Evolutionary conservation across 768 basidiomycete genomes (phyloP).

Genomic region (Chiua virens): DNA sequence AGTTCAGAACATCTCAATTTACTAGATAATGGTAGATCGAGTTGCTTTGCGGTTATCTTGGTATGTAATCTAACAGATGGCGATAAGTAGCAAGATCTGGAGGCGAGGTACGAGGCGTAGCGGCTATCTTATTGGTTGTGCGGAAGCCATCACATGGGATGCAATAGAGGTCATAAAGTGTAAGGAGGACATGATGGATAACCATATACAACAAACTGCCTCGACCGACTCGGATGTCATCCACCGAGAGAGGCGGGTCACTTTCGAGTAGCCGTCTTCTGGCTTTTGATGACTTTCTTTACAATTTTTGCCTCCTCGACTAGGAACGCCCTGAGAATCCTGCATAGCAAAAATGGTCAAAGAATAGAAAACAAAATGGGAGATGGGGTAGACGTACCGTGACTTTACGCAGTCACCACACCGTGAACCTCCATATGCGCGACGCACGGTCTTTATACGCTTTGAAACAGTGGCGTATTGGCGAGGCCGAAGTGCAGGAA

Average conservation of each 20-base stretch:
- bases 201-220: conserved; percentile 11
- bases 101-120: neutral
- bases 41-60: too few relatives aligned
- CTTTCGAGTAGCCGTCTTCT: conserved; percentile 34
- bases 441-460: conserved; percentile 92
- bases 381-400: conserved; percentile 55
- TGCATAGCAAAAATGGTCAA: conserved; percentile 37
- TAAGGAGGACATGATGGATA: conserved; percentile 9
- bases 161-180: conserved; percentile 15
- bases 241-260: conserved; percentile 8
- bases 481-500: conserved; percentile 94
- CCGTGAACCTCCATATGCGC: conserved; percentile 97
- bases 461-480: conserved; percentile 96
- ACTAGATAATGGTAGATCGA: too few relatives aligned
- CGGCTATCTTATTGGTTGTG: conserved; percentile 9
- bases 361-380: neutral
- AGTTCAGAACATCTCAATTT: too few relatives aligned
- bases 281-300: conserved; percentile 98
- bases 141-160: conserved; percentile 20
- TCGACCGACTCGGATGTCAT: neutral
- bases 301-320: conserved; percentile 99
- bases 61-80: too few relatives aligned
- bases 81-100: too few relatives aligned
- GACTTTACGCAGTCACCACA: conserved; percentile 96
- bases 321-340: conserved; percentile 97